Conservation (phyloP, 1,284 basidiomycete genomes). For the Apiotrichum gracile region DNA sequence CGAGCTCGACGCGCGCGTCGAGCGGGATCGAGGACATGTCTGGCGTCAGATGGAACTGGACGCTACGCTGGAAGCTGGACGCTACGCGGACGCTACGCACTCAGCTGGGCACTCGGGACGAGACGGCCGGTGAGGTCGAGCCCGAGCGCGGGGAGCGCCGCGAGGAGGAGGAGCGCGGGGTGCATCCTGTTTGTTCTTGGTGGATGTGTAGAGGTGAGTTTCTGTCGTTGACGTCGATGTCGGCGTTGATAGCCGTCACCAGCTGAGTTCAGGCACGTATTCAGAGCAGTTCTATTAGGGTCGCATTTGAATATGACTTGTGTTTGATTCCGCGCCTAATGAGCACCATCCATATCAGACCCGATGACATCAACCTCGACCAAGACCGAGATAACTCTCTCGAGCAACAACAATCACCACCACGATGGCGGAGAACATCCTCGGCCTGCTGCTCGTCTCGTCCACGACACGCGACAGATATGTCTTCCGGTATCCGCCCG, state of each 20-base stretch:
- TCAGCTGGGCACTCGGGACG: background rate
- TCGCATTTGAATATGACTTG: too few relatives aligned
- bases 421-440: constrained; percentile 42
- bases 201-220: too few relatives aligned
- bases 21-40: constrained; percentile 15
- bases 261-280: too few relatives aligned
- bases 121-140: background rate
- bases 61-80: too few relatives aligned
- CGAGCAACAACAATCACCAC: too few relatives aligned
- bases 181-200: background rate
- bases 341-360: too few relatives aligned
- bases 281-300: too few relatives aligned
- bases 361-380: background rate
- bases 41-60: background rate
- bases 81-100: background rate
- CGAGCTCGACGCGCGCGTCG: constrained; percentile 26
- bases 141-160: constrained; percentile 2
- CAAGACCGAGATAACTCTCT: background rate
- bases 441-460: constrained; percentile 43
- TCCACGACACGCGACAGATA: constrained; percentile 34
- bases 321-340: too few relatives aligned
- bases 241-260: too few relatives aligned
- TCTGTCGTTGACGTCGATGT: too few relatives aligned
- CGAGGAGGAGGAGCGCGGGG: constrained; percentile 1
- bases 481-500: constrained; percentile 43